Conservation (phyloP, 176 grass and related monocot species). For the Microstegium vimineum region DNA sequence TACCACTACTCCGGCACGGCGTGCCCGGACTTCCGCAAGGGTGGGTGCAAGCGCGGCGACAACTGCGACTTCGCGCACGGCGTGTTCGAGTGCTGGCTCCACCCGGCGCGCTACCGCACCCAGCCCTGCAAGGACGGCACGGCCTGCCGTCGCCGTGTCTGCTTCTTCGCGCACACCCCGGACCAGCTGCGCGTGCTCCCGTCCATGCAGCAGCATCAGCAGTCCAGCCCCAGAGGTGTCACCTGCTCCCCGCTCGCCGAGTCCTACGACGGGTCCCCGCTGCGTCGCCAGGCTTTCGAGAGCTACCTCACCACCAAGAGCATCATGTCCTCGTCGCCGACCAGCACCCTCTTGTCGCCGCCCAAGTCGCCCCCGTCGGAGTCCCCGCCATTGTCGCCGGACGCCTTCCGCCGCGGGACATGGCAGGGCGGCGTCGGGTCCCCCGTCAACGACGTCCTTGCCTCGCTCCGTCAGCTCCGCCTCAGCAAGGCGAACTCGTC, state of each 20-base stretch:
- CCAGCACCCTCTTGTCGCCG: constrained; percentile 66
- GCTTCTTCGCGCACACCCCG: constrained; percentile 90
- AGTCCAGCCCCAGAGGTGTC: constrained; percentile 36
- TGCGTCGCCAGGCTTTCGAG: constrained; percentile 62
- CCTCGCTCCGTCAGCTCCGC: constrained; percentile 59
- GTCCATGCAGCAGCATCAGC: constrained; percentile 19
- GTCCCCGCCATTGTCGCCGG: constrained; percentile 81
- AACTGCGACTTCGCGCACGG: constrained; percentile 90
- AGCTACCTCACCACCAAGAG: constrained; percentile 46
- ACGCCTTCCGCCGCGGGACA: constrained; percentile 28
- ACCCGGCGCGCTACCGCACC: constrained; percentile 85
- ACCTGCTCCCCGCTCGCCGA: constrained; percentile 2
- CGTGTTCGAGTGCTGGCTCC: constrained; percentile 99
- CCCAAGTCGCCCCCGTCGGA: constrained; percentile 60
- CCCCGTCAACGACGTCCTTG: constrained; percentile 56
- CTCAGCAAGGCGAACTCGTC: constrained; percentile 54
- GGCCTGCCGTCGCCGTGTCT: constrained; percentile 75
- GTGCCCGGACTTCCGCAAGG: constrained; percentile 95
- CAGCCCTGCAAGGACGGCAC: constrained; percentile 98
- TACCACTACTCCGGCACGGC: constrained; percentile 91
- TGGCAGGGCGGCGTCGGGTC: constrained; percentile 41
- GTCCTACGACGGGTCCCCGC: constrained; percentile 82
- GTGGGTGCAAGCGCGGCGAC: constrained; percentile 83
- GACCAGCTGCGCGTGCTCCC: constrained; percentile 82
- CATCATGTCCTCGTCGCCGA: constrained; percentile 61